Percentiles rank a stretch among this genome's conserved stretches.
Evolutionary conservation across 768 basidiomycete genomes (phyloP).

Genomic region (Tephrocybe sp.): DNA sequence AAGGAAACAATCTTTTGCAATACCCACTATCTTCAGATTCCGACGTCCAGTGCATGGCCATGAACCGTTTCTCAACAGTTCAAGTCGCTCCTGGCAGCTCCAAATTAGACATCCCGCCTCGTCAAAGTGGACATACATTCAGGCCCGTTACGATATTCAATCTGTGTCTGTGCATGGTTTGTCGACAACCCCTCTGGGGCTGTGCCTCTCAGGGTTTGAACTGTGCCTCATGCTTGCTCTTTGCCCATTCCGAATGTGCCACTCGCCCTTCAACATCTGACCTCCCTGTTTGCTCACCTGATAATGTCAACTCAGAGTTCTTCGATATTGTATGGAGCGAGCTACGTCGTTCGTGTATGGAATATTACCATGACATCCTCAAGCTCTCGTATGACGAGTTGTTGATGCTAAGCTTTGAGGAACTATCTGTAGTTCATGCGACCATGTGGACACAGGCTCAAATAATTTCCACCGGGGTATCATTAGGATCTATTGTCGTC

Average conservation of each 20-base stretch:
- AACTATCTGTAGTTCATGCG: constrained; percentile 58
- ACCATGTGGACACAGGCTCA: constrained; percentile 68
- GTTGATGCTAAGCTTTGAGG: constrained; percentile 56
- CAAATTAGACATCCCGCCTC: constrained; percentile 19
- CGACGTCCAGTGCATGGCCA: constrained; percentile 53
- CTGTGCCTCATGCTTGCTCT: constrained; percentile 59
- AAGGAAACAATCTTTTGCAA: constrained; percentile 56
- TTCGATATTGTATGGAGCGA: constrained; percentile 49
- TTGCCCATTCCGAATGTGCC: constrained; percentile 57
- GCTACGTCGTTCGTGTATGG: constrained; percentile 57
- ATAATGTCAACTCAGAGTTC: constrained; percentile 38
- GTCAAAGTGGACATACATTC: constrained; percentile 49
- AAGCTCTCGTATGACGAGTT: constrained; percentile 45
- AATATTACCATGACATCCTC: constrained; percentile 46
- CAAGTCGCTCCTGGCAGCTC: constrained; percentile 27
- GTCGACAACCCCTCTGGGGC: constrained; percentile 75
- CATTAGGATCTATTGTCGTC: constrained; percentile 62
- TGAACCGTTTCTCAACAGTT: constrained; percentile 58
- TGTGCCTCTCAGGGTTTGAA: constrained; percentile 56
- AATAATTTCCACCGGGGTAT: constrained; percentile 63
- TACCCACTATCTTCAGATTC: constrained; percentile 46
- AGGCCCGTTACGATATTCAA: constrained; percentile 65
- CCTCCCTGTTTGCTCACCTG: constrained; percentile 38
- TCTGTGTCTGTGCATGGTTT: constrained; percentile 66
- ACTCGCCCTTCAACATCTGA: constrained; percentile 17